These are phyloP conservation scores for Solanum verrucosum DNA, from an alignment of 257 asterid species.

Conservation along the genomic window DNA sequence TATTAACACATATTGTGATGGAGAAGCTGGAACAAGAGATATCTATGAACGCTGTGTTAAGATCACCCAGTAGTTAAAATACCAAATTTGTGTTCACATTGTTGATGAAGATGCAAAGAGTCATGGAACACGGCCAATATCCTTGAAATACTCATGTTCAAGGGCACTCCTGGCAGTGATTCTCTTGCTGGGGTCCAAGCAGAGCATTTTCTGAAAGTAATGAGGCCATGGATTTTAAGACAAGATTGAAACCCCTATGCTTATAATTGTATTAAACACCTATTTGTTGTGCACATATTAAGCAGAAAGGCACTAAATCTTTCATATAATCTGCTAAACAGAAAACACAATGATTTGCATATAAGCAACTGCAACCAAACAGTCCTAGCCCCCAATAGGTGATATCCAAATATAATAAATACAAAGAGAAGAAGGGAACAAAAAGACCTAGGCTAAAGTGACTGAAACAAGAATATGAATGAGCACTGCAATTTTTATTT, in stretches of 20 bases:
- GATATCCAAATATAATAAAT: neutral
- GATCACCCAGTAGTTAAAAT: conserved; percentile 21
- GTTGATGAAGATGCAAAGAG: conserved; percentile 9
- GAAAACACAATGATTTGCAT: neutral
- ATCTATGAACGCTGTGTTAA: neutral
- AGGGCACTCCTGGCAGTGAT: conserved; percentile 78
- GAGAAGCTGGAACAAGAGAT: neutral
- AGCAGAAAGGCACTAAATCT: neutral
- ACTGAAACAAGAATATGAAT: neutral
- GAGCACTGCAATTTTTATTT: neutral
- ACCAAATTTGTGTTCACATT: conserved; percentile 45
- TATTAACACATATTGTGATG: neutral
- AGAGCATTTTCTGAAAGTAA: conserved; percentile 38
- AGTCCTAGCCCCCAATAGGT: neutral
- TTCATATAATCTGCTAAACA: neutral
- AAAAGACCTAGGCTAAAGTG: neutral
- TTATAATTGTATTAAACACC: neutral
- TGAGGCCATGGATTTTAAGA: neutral
- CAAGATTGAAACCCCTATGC: neutral
- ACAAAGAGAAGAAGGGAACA: neutral
- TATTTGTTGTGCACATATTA: neutral
- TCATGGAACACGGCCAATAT: conserved; percentile 55
- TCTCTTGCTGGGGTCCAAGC: conserved; percentile 86
- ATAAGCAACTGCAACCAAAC: neutral
- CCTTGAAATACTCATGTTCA: conserved; percentile 86